Conservation (phyloP, 257 asterid species). For the Marsdenia floribunda region DNA sequence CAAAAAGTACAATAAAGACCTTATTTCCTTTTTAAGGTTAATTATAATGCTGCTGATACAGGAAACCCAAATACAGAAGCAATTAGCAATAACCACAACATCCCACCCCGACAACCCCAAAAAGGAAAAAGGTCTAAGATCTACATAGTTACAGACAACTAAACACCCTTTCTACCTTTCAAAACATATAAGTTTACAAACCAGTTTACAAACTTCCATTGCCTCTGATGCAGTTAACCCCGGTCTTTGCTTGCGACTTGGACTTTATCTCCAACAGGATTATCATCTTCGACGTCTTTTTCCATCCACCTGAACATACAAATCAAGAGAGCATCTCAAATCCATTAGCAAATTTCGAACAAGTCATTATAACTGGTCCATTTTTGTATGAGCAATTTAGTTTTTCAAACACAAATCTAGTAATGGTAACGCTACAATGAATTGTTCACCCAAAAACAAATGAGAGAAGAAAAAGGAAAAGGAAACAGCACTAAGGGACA, state of each 20-base stretch:
- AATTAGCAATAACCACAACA: not conserved
- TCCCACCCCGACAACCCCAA: not conserved
- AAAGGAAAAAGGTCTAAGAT: constrained; percentile 17
- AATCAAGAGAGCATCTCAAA: constrained; percentile 2
- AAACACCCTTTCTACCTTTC: constrained; percentile 34
- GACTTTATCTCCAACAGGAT: constrained; percentile 2
- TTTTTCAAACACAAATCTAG: not conserved
- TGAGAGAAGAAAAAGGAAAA: not conserved
- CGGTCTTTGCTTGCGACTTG: constrained; percentile 31
- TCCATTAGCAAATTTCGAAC: not conserved
- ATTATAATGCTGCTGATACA: constrained; percentile 13
- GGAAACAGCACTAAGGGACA: not conserved
- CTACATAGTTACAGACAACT: constrained; percentile 44
- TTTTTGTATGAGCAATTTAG: not conserved
- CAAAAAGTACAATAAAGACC: constrained; percentile 2
- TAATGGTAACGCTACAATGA: not conserved
- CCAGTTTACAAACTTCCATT: constrained; percentile 16
- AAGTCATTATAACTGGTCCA: not conserved
- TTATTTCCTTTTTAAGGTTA: constrained; percentile 15
- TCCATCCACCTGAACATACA: constrained; percentile 57
- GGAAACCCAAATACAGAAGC: constrained; percentile 6
- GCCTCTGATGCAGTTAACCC: constrained; percentile 25
- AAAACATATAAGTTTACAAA: constrained; percentile 27
- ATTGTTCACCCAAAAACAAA: not conserved
- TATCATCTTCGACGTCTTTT: constrained; percentile 73